phyloP scores from a whole-genome alignment of 2,329 filamentous ascomycete species.

The Sporothrix inflata region DNA sequence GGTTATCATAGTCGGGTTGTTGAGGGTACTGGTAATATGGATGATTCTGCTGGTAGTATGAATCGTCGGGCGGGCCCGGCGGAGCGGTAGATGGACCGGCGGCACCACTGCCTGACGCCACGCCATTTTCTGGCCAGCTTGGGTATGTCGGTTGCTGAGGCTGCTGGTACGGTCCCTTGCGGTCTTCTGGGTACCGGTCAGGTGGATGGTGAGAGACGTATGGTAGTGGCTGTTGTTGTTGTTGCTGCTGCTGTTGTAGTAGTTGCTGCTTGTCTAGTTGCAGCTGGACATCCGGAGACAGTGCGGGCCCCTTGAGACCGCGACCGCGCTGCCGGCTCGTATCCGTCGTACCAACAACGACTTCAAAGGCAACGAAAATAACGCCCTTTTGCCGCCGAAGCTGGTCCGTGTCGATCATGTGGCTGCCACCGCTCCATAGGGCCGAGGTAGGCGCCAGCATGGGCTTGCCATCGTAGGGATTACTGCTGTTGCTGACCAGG shows the following conservation, averaged over 20 bases:
- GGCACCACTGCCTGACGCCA: background rate
- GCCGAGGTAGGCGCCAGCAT: conserved; percentile 34
- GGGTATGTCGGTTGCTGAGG: conserved; percentile 23
- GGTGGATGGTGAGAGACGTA: conserved; percentile 26
- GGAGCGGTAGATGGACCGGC: conserved; percentile 13
- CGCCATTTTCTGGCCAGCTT: conserved; percentile 23
- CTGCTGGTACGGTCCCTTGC: conserved; percentile 35
- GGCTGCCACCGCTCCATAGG: conserved; percentile 35
- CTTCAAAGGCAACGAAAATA: conserved; percentile 83
- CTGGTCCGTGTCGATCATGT: conserved; percentile 82
- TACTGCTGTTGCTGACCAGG: conserved; percentile 37
- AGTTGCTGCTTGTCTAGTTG: conserved; percentile 25
- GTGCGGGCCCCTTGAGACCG: background rate
- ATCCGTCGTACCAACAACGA: conserved; percentile 84
- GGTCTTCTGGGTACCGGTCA: conserved; percentile 31
- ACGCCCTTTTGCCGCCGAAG: conserved; percentile 89
- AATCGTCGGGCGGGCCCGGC: background rate
- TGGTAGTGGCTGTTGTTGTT: conserved; percentile 32
- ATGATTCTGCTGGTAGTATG: conserved; percentile 6
- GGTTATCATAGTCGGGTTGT: background rate
- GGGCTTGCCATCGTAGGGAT: conserved; percentile 33
- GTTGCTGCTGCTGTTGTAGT: conserved; percentile 34
- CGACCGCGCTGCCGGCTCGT: conserved; percentile 59
- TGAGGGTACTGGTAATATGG: conserved; percentile 19
- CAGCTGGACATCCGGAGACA: background rate